Conservation (phyloP, 352 stramenopile species). For the Phytopythium mirpurense region DNA sequence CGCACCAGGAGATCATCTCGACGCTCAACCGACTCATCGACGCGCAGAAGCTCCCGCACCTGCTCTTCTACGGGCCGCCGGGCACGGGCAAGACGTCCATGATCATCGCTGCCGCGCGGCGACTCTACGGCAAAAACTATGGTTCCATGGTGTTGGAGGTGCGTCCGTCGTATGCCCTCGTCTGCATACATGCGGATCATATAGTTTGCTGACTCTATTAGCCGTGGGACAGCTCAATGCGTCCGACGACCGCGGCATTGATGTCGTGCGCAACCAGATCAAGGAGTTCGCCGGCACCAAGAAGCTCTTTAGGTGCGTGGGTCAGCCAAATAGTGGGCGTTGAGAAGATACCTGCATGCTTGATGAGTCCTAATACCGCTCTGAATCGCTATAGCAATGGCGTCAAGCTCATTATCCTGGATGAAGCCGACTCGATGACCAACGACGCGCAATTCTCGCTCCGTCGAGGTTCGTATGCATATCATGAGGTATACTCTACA, state of each 20-base stretch:
- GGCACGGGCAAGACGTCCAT: slow-evolving; percentile 98
- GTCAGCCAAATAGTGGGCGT: too few species aligned
- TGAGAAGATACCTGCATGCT: too few species aligned
- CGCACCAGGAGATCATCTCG: slow-evolving; percentile 95
- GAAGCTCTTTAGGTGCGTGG: slow-evolving; percentile 88
- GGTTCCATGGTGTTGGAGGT: slow-evolving; percentile 93
- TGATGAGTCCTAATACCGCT: neutral
- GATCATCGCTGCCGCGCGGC: slow-evolving; percentile 94
- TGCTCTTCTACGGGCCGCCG: slow-evolving; percentile 97
- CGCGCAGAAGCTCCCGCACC: slow-evolving; percentile 94
- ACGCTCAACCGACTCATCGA: slow-evolving; percentile 96
- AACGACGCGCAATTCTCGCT: slow-evolving; percentile 96
- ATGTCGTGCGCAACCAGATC: slow-evolving; percentile 97
- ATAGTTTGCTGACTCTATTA: too few species aligned
- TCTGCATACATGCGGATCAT: neutral
- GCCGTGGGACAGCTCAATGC: slow-evolving; percentile 90
- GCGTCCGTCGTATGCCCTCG: neutral
- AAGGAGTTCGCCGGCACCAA: slow-evolving; percentile 98
- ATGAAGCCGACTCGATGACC: slow-evolving; percentile 98
- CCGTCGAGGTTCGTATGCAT: slow-evolving; percentile 49
- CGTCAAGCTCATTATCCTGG: slow-evolving; percentile 98
- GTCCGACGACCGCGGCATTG: slow-evolving; percentile 95
- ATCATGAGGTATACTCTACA: neutral
- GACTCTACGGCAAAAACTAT: slow-evolving; percentile 95
- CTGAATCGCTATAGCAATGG: slow-evolving; percentile 38